Evolutionary conservation across 164 flowering plant species (phyloP).

Genomic region (Umbellularia californica): DNA sequence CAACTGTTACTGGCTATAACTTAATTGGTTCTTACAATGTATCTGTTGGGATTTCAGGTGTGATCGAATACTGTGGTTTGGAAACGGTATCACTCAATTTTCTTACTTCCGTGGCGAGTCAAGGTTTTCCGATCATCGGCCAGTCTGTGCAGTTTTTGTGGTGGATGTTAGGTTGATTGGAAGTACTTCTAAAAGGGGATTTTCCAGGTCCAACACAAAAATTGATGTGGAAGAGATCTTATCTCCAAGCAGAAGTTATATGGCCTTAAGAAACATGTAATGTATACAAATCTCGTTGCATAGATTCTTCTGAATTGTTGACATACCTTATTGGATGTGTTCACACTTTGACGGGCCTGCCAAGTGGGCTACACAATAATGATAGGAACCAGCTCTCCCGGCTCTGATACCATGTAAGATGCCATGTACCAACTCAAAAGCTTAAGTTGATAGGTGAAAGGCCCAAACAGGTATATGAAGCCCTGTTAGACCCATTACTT

Average conservation of each 20-base stretch:
- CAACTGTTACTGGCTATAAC: not conserved
- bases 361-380: too few species aligned
- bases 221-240: slow-evolving; percentile 23
- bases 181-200: slow-evolving; percentile 15
- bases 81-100: slow-evolving; percentile 55
- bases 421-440: too few species aligned
- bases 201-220: slow-evolving; percentile 29
- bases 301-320: too few species aligned
- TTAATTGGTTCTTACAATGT: not conserved
- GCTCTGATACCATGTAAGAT: too few species aligned
- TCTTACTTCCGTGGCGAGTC: slow-evolving; percentile 56
- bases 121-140: slow-evolving; percentile 78
- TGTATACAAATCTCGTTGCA: too few species aligned
- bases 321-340: too few species aligned
- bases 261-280: slow-evolving; percentile 13
- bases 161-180: slow-evolving; percentile 38
- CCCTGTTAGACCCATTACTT: too few species aligned
- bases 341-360: too few species aligned
- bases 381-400: too few species aligned
- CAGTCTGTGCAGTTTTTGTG: slow-evolving; percentile 63
- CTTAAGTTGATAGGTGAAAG: too few species aligned
- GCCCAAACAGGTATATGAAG: too few species aligned
- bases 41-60: slow-evolving; percentile 47
- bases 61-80: slow-evolving; percentile 79
- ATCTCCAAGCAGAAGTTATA: slow-evolving; percentile 15